phyloP scores from a whole-genome alignment of 208 protist species.

The Trypanosoma rangeli region DNA sequence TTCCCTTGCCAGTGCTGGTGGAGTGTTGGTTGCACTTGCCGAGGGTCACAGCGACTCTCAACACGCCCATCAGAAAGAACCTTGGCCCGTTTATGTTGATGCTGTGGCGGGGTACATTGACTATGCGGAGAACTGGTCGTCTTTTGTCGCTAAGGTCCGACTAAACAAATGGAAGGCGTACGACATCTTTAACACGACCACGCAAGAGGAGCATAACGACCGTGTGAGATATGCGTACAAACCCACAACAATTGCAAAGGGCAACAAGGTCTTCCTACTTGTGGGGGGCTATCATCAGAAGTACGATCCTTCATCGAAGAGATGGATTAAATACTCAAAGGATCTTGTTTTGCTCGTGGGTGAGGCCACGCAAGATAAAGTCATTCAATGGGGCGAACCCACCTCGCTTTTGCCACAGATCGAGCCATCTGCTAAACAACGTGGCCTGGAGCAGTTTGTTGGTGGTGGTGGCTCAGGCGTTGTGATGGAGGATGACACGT shows the following conservation, averaged over 20 bases:
- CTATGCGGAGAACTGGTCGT: not conserved
- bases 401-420: not conserved
- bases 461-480: conserved; percentile 1
- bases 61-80: not conserved
- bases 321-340: not conserved
- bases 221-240: not conserved
- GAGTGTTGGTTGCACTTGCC: not conserved
- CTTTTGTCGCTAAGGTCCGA: not conserved
- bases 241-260: not conserved
- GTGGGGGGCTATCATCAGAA: not conserved
- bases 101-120: not conserved
- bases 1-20: not conserved
- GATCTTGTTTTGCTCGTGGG: not conserved
- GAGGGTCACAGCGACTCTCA: not conserved
- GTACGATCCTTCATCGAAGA: not conserved
- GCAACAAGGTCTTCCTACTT: not conserved
- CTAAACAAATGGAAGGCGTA: not conserved
- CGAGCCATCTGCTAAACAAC: not conserved
- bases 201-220: not conserved
- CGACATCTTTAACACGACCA: not conserved
- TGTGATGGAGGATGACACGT: not conserved
- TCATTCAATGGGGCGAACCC: not conserved
- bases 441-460: not conserved
- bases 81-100: not conserved
- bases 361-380: not conserved